These are phyloP conservation scores for Circinella umbellata DNA, from an alignment of 371 early-diverging fungal species.

Conservation along the genomic window DNA sequence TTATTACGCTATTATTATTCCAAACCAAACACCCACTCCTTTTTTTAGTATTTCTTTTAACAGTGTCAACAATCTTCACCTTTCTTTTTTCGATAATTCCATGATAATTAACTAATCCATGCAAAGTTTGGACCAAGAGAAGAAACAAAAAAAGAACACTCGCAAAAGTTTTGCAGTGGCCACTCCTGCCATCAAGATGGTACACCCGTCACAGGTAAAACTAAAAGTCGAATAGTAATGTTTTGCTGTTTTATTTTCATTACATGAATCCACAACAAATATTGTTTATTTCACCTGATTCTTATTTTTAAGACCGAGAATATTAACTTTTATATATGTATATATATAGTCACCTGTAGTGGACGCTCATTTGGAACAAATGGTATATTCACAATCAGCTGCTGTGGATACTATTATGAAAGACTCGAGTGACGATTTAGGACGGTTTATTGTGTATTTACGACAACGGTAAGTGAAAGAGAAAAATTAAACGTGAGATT, in stretches of 20 bases:
- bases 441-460: conserved; percentile 20
- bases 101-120: not conserved
- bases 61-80: too few relatives aligned
- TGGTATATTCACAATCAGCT: conserved; percentile 32
- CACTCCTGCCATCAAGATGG: conserved; percentile 6
- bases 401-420: conserved; percentile 20
- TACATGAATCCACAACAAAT: too few relatives aligned
- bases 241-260: not conserved
- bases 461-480: conserved; percentile 23
- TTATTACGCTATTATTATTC: too few relatives aligned
- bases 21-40: too few relatives aligned
- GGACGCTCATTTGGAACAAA: conserved; percentile 18
- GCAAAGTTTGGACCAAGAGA: not conserved
- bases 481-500: not conserved
- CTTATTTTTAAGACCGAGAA: not conserved
- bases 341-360: not conserved
- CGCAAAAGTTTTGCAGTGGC: conserved; percentile 10
- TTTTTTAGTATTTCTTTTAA: too few relatives aligned
- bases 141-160: conserved; percentile 6
- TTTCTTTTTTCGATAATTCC: too few relatives aligned
- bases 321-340: conserved; percentile 4
- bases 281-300: not conserved
- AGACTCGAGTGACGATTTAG: conserved; percentile 21
- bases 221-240: not conserved
- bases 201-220: conserved; percentile 1